phyloP scores from a whole-genome alignment of 116 monocot species.

The Cymodocea nodosa region DNA sequence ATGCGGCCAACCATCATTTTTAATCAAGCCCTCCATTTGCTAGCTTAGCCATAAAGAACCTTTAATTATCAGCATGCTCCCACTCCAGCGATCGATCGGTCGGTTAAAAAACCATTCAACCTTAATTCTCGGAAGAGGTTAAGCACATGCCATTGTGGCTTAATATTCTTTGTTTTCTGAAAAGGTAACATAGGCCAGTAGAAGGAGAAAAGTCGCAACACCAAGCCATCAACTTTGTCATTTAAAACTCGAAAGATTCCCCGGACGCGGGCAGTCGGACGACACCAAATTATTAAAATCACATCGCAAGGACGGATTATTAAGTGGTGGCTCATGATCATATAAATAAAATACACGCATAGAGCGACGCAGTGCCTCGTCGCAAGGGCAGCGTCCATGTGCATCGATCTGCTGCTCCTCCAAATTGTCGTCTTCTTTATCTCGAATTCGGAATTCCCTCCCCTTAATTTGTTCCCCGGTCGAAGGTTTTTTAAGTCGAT shows the following conservation, averaged over 20 bases:
- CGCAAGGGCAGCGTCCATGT: background rate
- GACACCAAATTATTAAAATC: background rate
- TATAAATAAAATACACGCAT: background rate
- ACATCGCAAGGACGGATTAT: background rate
- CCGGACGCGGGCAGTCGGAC: background rate
- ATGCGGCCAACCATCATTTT: background rate
- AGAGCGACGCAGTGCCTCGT: conserved; percentile 5
- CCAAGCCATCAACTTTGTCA: background rate
- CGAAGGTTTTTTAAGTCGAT: no score
- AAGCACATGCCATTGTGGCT: no score
- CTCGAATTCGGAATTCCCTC: no score
- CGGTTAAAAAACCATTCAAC: no score
- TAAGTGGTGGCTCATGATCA: background rate
- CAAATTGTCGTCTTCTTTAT: no score
- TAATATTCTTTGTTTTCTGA: no score
- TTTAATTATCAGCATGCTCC: background rate
- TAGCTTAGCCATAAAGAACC: background rate
- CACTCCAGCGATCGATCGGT: no score
- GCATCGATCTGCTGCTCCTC: background rate
- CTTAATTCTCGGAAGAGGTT: no score
- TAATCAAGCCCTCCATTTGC: background rate
- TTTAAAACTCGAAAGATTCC: background rate
- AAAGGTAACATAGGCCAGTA: no score
- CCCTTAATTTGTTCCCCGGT: no score
- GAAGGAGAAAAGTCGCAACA: no score